Evolutionary conservation across 768 basidiomycete species (phyloP), one percentile per base, ranked within the genome.

Genomic region (Suillus variegatus): DNA sequence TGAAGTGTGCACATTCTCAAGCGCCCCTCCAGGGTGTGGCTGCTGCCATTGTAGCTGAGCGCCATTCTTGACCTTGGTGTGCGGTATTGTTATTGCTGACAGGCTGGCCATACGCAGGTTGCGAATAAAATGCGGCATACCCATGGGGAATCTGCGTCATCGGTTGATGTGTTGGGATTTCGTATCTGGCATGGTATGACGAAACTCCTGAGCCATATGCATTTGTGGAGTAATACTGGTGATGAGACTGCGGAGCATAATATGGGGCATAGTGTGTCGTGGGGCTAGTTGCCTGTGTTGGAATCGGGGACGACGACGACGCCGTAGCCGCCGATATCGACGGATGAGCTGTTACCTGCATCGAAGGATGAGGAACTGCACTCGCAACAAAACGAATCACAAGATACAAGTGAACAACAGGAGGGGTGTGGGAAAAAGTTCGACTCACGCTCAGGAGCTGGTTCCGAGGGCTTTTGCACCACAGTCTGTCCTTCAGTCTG

Each of bases 391-490:
- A 43, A 63, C 62, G 12, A 14, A 54, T 36, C 55, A 64, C 71
- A 20, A 71, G 67, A 62, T 28, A 35, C 52, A 54, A 54, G 52
- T 63, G 20, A n/a, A 56, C 44, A 57, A 64, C 71, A 25, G 69
- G 68, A 62, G 22, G 16, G 56, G 51, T 16, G 32, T 13, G 61
- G 57, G 60, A 32, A n/a, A 52, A 14, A 43, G 18, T 14, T 36
- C 16, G 22, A 77, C 85, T 79, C 76, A 87, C 86, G 77, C 71
- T 78, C 76, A 46, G 78, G 71, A 13, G 79, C 78, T 36, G 82
- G 75, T 67, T 88, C 88, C 3, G 84, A 81, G 22, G 90, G 90
- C 69, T 89, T 91, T 72, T 91, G 90, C 61, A 84, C 84, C n/a
- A 92, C 85, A 20, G 77, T 72, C 62, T 88, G 86, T 6, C 81